These are phyloP conservation scores for Oemleria cerasiformis DNA, from an alignment of 306 rosid genomes.

Conservation along the genomic window DNA sequence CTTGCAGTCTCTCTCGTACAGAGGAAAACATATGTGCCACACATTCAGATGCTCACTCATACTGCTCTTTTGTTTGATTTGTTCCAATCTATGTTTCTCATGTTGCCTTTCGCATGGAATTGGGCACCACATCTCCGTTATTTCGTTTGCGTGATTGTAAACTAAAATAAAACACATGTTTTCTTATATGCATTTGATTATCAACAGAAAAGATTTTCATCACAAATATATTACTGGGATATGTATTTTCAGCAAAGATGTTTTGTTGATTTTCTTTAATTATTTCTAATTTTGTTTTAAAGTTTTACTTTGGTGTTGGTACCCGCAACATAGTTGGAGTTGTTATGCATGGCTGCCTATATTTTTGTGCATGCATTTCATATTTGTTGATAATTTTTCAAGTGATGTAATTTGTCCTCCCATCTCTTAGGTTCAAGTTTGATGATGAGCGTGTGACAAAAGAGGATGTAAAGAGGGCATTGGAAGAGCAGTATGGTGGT, in stretches of 20 bases:
- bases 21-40: neutral
- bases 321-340: neutral
- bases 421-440: constrained; percentile 65
- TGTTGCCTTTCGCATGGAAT: neutral
- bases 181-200: neutral
- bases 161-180: neutral
- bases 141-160: neutral
- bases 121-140: neutral
- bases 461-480: constrained; percentile 79
- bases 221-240: neutral
- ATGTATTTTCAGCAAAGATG: neutral
- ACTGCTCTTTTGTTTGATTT: neutral
- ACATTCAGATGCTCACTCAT: neutral
- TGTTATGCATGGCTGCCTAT: neutral
- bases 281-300: neutral
- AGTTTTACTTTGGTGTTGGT: neutral
- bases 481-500: constrained; percentile 94
- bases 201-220: neutral
- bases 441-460: constrained; percentile 93
- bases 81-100: neutral
- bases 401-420: neutral
- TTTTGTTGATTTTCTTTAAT: no score
- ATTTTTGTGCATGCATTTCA: constrained; percentile 5
- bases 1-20: neutral
- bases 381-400: neutral